Evolutionary conservation across 768 basidiomycete species (phyloP).

Genomic region (Xanthoconium stramineum): DNA sequence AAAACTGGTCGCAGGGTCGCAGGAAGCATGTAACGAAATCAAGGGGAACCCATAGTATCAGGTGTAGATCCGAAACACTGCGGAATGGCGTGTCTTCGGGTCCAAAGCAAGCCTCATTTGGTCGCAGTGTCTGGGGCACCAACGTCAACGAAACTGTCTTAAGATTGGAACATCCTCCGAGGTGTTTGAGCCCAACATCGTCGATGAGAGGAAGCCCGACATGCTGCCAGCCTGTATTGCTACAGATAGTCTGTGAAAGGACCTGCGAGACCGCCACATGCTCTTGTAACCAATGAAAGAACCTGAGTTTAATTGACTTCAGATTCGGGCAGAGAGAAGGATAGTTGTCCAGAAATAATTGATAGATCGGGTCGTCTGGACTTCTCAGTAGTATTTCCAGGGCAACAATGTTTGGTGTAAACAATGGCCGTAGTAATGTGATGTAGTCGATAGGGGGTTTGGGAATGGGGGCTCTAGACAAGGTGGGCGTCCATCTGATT

Average conservation of each 20-base stretch:
- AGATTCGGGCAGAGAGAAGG: neutral
- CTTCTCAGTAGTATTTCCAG: neutral
- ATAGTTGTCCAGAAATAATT: neutral
- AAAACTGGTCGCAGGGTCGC: too few relatives aligned
- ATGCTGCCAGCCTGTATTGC: too few relatives aligned
- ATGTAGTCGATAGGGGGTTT: neutral
- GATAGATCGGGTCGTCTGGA: neutral
- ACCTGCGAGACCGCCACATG: neutral
- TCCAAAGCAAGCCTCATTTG: neutral
- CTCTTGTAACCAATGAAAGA: neutral
- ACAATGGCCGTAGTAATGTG: neutral
- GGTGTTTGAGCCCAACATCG: neutral
- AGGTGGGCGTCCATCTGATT: neutral
- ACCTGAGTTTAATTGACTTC: neutral
- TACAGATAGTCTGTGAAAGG: neutral
- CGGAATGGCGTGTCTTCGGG: neutral
- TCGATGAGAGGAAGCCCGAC: neutral
- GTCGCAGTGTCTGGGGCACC: neutral
- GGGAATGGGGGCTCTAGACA: too few relatives aligned
- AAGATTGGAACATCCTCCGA: neutral
- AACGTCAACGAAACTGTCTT: neutral
- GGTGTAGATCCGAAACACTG: too few relatives aligned
- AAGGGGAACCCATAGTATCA: too few relatives aligned
- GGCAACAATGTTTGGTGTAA: neutral
- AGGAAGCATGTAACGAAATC: too few relatives aligned